Evolutionary conservation across 371 early-diverging fungal species (phyloP).

Genomic region (Mucor mucedo): DNA sequence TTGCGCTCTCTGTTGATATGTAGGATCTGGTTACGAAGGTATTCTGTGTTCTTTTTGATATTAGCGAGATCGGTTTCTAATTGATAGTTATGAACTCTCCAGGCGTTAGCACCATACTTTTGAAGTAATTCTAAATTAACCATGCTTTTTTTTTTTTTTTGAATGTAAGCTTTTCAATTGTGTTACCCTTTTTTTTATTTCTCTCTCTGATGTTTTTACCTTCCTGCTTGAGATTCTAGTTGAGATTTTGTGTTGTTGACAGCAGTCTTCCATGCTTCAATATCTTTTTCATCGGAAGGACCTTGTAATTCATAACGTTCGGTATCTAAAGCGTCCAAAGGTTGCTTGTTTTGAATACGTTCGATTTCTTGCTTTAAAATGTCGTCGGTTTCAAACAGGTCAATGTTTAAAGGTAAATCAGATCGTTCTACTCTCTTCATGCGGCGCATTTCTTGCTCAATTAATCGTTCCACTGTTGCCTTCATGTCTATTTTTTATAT

Average conservation of each 20-base stretch:
- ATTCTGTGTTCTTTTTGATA: constrained; percentile 57
- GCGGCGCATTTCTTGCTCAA: constrained; percentile 73
- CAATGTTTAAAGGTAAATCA: constrained; percentile 35
- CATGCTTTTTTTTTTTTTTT: constrained; percentile 34
- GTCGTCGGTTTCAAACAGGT: constrained; percentile 47
- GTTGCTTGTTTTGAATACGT: constrained; percentile 60
- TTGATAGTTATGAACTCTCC: constrained; percentile 85
- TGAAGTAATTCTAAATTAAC: constrained; percentile 83
- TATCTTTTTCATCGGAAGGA: constrained; percentile 49
- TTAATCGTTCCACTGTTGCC: constrained; percentile 61
- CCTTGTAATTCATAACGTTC: constrained; percentile 66
- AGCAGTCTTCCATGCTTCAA: constrained; percentile 68
- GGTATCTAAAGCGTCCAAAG: constrained; percentile 63
- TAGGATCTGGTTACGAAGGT: constrained; percentile 49
- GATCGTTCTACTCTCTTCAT: constrained; percentile 56
- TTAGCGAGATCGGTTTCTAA: constrained; percentile 61
- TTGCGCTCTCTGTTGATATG: constrained; percentile 76
- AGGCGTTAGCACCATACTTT: constrained; percentile 84
- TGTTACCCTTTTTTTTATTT: no score
- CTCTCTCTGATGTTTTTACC: constrained; percentile 34
- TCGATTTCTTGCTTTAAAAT: constrained; percentile 66
- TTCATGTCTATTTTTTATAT: constrained; percentile 33
- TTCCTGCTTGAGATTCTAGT: constrained; percentile 80
- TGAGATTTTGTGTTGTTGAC: constrained; percentile 84
- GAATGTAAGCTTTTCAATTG: not conserved